Evolutionary conservation across 179 eudicot genomes (phyloP), one percentile per base, ranked within the genome.

Genomic region (Beta corolliflora): DNA sequence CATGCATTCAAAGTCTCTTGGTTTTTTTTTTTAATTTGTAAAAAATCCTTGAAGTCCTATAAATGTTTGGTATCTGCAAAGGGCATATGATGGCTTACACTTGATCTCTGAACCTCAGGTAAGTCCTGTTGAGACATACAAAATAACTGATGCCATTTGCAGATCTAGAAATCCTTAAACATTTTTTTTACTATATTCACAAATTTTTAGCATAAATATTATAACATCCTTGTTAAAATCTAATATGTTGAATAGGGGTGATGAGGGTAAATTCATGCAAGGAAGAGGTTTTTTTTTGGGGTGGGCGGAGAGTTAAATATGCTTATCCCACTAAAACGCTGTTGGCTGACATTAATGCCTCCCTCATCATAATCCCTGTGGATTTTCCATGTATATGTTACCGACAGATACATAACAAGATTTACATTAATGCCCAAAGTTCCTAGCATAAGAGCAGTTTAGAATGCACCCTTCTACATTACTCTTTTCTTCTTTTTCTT

Each of bases 71-170:
- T 23, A 46, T 73, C 44, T 83, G 67, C 80, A 76, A 77, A 83
- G 64, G 82, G 90, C 88, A 90, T 64, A 83, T 88, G 90, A 90
- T 88, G 90, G 77, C 84, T 84, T 89, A 89, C 89, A 89, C 92
- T 86, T 88, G 92, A 89, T 86, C 88, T 83, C 90, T 86, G 92
- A 89, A 89, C 83, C 64, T 80, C 87, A 86, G 89, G 90, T 84
- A 86, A 86, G 88, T 86, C 53, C 67, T 60, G 88, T 87, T 89
- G 78, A 88, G 75, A 81, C 83, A 12, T 25, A 79, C 41, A n/a
- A 76, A 50, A 70, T 36, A 21, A 78, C 90, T 89, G 90, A 89
- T 89, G 89, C 89, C 83, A 59, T 21, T n/a, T 58, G 82, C 65
- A 65, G 81, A 29, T 69, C 53, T 41, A 29, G 14, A 76, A 16